phyloP scores from a whole-genome alignment of 2,329 filamentous ascomycete species.

The Triangularia verruculosa region DNA sequence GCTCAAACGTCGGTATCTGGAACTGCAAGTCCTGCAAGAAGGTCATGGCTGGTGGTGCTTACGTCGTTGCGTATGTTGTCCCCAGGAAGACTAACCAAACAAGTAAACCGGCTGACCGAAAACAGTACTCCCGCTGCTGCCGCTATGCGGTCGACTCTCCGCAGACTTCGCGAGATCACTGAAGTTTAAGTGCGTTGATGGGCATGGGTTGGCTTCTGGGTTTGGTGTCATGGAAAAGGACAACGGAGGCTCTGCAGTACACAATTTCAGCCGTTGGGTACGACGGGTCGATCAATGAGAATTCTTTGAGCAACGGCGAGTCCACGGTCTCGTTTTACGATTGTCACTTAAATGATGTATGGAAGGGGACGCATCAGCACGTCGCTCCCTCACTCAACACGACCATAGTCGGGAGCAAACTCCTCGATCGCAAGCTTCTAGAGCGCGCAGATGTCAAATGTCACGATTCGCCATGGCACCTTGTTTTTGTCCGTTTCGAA shows the following conservation, averaged over 20 bases:
- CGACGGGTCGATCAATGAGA: slow-evolving; percentile 30
- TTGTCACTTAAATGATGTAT: slow-evolving; percentile 19
- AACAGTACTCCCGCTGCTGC: slow-evolving; percentile 84
- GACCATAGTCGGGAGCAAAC: slow-evolving; percentile 18
- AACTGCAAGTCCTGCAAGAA: slow-evolving; percentile 94
- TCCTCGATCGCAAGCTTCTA: slow-evolving; percentile 17
- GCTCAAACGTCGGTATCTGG: slow-evolving; percentile 74
- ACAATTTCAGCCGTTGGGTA: slow-evolving; percentile 29
- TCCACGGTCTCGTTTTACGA: slow-evolving; percentile 20
- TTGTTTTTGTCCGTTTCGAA: slow-evolving; percentile 4
- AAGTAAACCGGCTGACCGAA: slow-evolving; percentile 8
- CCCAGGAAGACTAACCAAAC: not conserved
- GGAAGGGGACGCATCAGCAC: slow-evolving; percentile 16
- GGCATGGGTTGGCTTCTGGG: slow-evolving; percentile 29
- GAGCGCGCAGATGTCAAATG: slow-evolving; percentile 16
- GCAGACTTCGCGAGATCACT: slow-evolving; percentile 94
- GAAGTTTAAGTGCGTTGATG: slow-evolving; percentile 68
- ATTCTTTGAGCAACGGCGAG: slow-evolving; percentile 28
- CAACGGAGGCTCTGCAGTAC: slow-evolving; percentile 29
- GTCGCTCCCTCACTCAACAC: slow-evolving; percentile 12
- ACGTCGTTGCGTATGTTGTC: slow-evolving; percentile 88
- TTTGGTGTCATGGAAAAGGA: slow-evolving; percentile 33
- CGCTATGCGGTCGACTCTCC: slow-evolving; percentile 92
- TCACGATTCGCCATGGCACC: slow-evolving; percentile 17
- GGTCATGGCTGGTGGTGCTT: slow-evolving; percentile 89